phyloP scores from a whole-genome alignment of 305 asterid genomes.

The Lippia alba region DNA sequence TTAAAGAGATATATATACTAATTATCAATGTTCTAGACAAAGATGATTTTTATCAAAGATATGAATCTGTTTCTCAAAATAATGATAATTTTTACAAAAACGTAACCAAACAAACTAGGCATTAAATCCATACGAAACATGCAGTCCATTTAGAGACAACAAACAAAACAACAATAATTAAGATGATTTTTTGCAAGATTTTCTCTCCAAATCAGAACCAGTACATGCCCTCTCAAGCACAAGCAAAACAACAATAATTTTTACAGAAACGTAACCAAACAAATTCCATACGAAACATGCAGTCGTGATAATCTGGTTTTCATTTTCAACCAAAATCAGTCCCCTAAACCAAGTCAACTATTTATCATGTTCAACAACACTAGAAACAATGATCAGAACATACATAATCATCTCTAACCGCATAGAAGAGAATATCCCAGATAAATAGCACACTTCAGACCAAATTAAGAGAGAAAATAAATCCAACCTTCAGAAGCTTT shows the following conservation, averaged over 20 bases:
- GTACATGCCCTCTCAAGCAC: neutral
- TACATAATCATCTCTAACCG: no score
- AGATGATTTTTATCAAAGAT: neutral
- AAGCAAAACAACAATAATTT: neutral
- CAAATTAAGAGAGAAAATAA: slow-evolving; percentile 9
- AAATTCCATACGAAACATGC: neutral
- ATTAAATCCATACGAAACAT: neutral
- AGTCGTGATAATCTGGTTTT: neutral
- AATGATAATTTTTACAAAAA: neutral
- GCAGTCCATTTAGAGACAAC: neutral
- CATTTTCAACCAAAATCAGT: slow-evolving; percentile 14
- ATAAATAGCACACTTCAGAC: slow-evolving; percentile 13
- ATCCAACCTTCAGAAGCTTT: slow-evolving; percentile 46
- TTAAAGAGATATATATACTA: slow-evolving; percentile 1
- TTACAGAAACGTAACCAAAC: neutral
- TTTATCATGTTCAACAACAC: neutral
- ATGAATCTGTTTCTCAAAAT: slow-evolving; percentile 3
- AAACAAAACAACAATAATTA: neutral
- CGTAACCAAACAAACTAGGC: neutral
- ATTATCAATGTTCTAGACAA: neutral
- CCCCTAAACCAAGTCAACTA: neutral
- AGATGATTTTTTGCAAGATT: no score
- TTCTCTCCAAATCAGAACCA: neutral
- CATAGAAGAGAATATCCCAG: neutral
- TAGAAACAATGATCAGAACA: neutral